phyloP scores from a whole-genome alignment of 306 rosid genomes.

The Corylus americana region DNA sequence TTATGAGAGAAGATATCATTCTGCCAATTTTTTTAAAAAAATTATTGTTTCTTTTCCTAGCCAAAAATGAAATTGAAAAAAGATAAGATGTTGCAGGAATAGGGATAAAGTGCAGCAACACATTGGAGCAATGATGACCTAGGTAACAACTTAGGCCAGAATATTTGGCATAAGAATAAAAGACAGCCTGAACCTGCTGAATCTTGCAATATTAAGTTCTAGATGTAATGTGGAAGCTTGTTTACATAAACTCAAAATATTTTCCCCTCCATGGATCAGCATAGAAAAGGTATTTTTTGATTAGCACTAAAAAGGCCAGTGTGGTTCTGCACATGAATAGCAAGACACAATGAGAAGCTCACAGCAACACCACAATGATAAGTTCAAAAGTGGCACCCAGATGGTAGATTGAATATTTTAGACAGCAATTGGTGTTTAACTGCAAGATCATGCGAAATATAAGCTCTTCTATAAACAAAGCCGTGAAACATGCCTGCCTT shows the following conservation, averaged over 20 bases:
- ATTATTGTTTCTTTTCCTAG: no score
- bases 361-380: background rate
- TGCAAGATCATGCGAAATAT: slow-evolving; percentile 11
- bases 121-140: background rate
- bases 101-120: background rate
- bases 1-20: background rate
- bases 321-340: background rate
- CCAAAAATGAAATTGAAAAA: background rate
- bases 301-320: background rate
- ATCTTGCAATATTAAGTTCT: background rate
- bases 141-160: background rate
- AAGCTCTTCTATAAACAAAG: slow-evolving; percentile 1
- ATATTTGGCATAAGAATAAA: background rate
- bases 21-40: background rate
- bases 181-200: background rate
- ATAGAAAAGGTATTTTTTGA: background rate
- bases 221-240: background rate
- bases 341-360: background rate
- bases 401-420: background rate
- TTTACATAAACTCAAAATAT: background rate
- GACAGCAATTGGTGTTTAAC: background rate
- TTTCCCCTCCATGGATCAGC: background rate
- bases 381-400: background rate
- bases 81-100: background rate
- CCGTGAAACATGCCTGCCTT: slow-evolving; percentile 4